These are phyloP conservation scores for Iberis amara DNA, from an alignment of 441 rosid genomes.

Conservation along the genomic window DNA sequence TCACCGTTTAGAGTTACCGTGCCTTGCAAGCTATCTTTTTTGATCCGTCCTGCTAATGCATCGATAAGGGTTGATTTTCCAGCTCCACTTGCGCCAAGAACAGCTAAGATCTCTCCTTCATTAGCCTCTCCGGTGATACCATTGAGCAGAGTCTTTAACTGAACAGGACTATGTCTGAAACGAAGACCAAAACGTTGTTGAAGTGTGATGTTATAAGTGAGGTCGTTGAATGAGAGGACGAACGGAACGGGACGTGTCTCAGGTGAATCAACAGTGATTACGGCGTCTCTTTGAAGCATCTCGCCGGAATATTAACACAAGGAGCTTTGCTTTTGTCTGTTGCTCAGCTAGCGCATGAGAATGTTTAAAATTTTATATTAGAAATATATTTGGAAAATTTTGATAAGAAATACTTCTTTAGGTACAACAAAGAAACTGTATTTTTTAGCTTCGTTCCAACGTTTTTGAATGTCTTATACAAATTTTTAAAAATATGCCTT, in stretches of 20 bases:
- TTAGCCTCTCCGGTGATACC: conserved; percentile 67
- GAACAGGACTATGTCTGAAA: conserved; percentile 12
- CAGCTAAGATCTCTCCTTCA: conserved; percentile 41
- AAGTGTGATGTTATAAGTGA: conserved; percentile 22
- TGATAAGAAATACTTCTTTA: too few relatives aligned
- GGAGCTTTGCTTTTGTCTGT: conserved; percentile 5
- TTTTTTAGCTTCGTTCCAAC: too few relatives aligned
- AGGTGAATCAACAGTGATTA: conserved; percentile 8
- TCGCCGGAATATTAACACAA: conserved; percentile 7
- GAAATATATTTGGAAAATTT: too few relatives aligned
- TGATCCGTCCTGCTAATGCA: conserved; percentile 71
- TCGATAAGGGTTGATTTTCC: conserved; percentile 81
- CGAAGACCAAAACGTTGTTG: conserved; percentile 14
- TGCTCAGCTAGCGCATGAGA: conserved; percentile 1
- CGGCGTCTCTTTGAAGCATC: conserved; percentile 13
- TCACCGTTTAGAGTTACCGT: conserved; percentile 48
- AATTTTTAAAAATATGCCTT: too few relatives aligned
- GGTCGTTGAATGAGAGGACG: conserved; percentile 20
- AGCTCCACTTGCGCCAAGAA: conserved; percentile 61
- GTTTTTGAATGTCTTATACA: too few relatives aligned
- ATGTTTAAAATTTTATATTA: too few relatives aligned
- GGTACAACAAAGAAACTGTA: too few relatives aligned
- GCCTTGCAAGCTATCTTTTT: conserved; percentile 62
- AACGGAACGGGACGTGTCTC: conserved; percentile 19
- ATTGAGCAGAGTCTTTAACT: conserved; percentile 40